Percentiles rank a stretch among this genome's conserved stretches.
Evolutionary conservation across 495 filamentous ascomycete species (phyloP).

Genomic region (Lasiosphaeriaceae sp.): DNA sequence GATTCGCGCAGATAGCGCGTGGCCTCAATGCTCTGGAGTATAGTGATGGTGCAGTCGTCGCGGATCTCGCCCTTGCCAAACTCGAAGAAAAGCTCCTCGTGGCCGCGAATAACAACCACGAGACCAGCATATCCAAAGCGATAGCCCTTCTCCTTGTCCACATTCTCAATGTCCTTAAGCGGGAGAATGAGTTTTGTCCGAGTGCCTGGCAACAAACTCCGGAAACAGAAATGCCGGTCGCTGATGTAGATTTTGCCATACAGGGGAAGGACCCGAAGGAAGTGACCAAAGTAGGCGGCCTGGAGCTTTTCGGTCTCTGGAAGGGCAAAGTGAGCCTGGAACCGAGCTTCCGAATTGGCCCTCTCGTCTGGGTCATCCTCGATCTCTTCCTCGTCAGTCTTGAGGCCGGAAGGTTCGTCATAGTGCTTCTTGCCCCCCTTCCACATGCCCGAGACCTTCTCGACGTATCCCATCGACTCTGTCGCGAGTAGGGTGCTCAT

Average conservation of each 20-base stretch:
- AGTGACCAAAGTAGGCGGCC: slow-evolving; percentile 83
- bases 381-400: slow-evolving; percentile 57
- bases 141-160: slow-evolving; percentile 93
- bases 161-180: slow-evolving; percentile 87
- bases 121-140: slow-evolving; percentile 88
- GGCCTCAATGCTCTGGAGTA: slow-evolving; percentile 72
- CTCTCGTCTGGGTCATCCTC: slow-evolving; percentile 60
- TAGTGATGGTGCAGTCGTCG: slow-evolving; percentile 82
- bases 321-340: slow-evolving; percentile 85
- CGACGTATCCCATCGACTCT: slow-evolving; percentile 95
- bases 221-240: slow-evolving; percentile 86
- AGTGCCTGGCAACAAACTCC: slow-evolving; percentile 83
- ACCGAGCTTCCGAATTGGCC: slow-evolving; percentile 64
- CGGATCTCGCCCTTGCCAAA: slow-evolving; percentile 71
- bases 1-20: slow-evolving; percentile 70
- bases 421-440: slow-evolving; percentile 89
- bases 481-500: slow-evolving; percentile 85
- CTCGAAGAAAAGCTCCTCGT: slow-evolving; percentile 97
- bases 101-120: slow-evolving; percentile 85
- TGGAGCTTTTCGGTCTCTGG: slow-evolving; percentile 80
- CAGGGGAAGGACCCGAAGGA: slow-evolving; percentile 83
- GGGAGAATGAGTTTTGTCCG: slow-evolving; percentile 92
- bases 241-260: slow-evolving; percentile 98
- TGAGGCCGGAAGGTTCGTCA: slow-evolving; percentile 64
- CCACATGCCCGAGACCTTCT: slow-evolving; percentile 98